Base-by-base conservation (phyloP, 106 monocot species). In the Narthecium ossifragum region DNA sequence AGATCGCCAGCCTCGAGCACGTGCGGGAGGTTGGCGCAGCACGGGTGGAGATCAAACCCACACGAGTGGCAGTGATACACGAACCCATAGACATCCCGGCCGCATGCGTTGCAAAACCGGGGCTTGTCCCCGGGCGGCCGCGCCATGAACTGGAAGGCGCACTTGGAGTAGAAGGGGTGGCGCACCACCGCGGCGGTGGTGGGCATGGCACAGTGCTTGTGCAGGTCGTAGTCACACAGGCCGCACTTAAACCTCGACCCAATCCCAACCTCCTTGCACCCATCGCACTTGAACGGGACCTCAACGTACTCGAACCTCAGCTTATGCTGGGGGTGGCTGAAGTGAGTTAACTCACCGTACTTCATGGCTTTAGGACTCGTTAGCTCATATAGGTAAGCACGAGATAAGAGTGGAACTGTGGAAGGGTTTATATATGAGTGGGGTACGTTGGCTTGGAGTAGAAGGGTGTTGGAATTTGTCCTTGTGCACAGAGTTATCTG, bases 1-100 rank as follows among this genome's bases (percentile, higher is more conserved):
- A 75, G n/a, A 0, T 62, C 83, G 8, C 75, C 83, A 34, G 86
- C 84, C 12, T 96, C 80, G 46, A 96, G 75, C 29, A 78, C 67
- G 55, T 84, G 75, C 0, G 96, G 96, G 12, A 96, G 79, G 39
- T 77, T 70, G 34, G 86, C 86, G 67, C 96, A 96, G 64, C 94
- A 94, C 8, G 94, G 94, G 77, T 94, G 94, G 46, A 94, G 80
- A 59, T 94, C 94, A 61, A 86, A 94, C 1, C 94, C 94, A 34
- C 94, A 94, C 15, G 68, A 33, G 50, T 43, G 33, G 73, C 94
- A 94, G 63, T 94, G 94, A 68, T 80, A 86, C 28, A 94, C 80
- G 57, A 90, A 90, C 21, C 94, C 90, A 11, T 27, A 27, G 22
- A 76, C 78, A 53, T 90, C 86, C 46, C 83, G 77, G 37, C 73